phyloP scores from a whole-genome alignment of 148 eudicot species.

The Rheum nobile region DNA sequence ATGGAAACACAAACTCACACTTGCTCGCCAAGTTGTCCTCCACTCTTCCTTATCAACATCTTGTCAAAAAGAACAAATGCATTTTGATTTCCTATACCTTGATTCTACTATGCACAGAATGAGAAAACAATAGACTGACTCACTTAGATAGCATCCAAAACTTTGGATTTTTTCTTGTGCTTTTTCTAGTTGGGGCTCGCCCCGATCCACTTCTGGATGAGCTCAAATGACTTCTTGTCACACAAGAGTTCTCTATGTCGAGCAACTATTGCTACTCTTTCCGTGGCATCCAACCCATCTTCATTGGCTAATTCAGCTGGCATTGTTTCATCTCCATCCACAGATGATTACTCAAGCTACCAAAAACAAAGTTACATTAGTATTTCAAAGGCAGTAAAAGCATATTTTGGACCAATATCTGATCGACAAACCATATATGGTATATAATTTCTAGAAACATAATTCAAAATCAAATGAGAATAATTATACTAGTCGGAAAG shows the following conservation, averaged over 20 bases:
- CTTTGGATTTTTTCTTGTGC: slow-evolving; percentile 36
- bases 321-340: slow-evolving; percentile 92
- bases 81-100: not conserved
- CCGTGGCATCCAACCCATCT: slow-evolving; percentile 62
- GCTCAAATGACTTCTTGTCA: slow-evolving; percentile 45
- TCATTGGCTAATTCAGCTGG: slow-evolving; percentile 86
- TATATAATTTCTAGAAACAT: no score
- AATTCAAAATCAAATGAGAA: no score
- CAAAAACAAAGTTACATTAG: not conserved
- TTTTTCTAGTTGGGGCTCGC: slow-evolving; percentile 23
- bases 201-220: slow-evolving; percentile 62
- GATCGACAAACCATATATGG: no score
- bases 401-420: not conserved
- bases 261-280: slow-evolving; percentile 52
- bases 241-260: slow-evolving; percentile 55
- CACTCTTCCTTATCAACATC: not conserved
- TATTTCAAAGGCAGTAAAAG: not conserved
- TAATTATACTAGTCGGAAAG: no score
- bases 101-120: not conserved
- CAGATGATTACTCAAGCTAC: slow-evolving; percentile 72
- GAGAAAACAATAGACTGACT: not conserved
- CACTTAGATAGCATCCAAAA: slow-evolving; percentile 28
- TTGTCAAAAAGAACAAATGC: slow-evolving; percentile 1
- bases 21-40: not conserved
- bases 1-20: not conserved